Conservation (phyloP, 75 land plant species). For the Sequoiadendron giganteum region DNA sequence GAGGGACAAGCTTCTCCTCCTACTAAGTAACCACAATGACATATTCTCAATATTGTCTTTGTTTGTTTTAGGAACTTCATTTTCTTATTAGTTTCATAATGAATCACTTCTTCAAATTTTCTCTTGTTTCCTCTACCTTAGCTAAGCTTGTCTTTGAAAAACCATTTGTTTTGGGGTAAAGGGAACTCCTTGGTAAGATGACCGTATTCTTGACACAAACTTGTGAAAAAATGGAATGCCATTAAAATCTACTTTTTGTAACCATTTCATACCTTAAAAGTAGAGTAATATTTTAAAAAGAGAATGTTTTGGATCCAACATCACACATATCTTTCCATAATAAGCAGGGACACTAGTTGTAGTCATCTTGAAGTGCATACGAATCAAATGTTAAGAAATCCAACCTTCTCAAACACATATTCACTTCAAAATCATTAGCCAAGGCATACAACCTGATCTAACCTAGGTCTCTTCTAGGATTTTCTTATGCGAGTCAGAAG, state of each 20-base stretch:
- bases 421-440: not conserved
- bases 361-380: not conserved
- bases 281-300: not conserved
- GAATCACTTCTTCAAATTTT: not conserved
- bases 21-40: not conserved
- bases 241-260: not conserved
- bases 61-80: not conserved
- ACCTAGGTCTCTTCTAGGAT: not conserved
- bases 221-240: not conserved
- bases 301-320: not conserved
- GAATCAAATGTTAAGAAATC: not conserved
- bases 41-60: not conserved
- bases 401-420: not conserved
- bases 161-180: not conserved
- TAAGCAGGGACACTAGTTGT: not conserved
- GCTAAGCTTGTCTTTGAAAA: not conserved
- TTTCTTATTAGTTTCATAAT: not conserved
- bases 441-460: not conserved
- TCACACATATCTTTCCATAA: not conserved
- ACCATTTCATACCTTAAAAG: not conserved
- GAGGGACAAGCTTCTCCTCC: not conserved
- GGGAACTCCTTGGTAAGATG: not conserved
- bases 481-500: not conserved
- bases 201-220: not conserved
- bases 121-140: not conserved